Evolutionary conservation across 495 filamentous ascomycete genomes (phyloP).

Genomic region (Penicillium robsamsonii): DNA sequence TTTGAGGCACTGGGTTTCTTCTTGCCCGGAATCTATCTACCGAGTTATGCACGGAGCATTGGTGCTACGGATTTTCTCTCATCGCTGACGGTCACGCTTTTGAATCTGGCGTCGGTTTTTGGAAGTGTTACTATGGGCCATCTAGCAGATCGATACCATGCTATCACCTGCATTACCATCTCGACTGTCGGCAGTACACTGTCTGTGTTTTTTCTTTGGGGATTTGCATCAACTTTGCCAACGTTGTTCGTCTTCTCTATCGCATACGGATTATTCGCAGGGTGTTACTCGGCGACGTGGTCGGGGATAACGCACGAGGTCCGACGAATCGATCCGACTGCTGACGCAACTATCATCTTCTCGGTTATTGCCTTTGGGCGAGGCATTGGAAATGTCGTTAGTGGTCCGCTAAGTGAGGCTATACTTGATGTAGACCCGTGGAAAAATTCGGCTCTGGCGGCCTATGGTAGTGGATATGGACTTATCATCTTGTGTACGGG

Average conservation of each 20-base stretch:
- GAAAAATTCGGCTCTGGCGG: slow-evolving; percentile 23
- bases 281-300: slow-evolving; percentile 56
- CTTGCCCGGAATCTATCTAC: slow-evolving; percentile 59
- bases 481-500: slow-evolving; percentile 43
- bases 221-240: slow-evolving; percentile 49
- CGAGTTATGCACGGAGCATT: slow-evolving; percentile 51
- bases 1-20: slow-evolving; percentile 60
- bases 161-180: slow-evolving; percentile 54
- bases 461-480: slow-evolving; percentile 43
- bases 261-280: slow-evolving; percentile 63
- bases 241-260: slow-evolving; percentile 58
- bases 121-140: slow-evolving; percentile 58
- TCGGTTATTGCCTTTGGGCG: slow-evolving; percentile 55
- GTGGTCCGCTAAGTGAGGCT: slow-evolving; percentile 57
- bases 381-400: slow-evolving; percentile 58
- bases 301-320: slow-evolving; percentile 56
- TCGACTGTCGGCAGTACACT: slow-evolving; percentile 52
- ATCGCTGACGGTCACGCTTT: slow-evolving; percentile 42
- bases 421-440: slow-evolving; percentile 37
- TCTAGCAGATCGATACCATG: slow-evolving; percentile 54
- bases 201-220: slow-evolving; percentile 64
- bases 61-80: slow-evolving; percentile 23
- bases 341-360: slow-evolving; percentile 54
- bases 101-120: slow-evolving; percentile 54
- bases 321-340: slow-evolving; percentile 28